These are phyloP conservation scores for Beauveria asiatica DNA, from an alignment of 2,329 filamentous ascomycete species.

Conservation along the genomic window DNA sequence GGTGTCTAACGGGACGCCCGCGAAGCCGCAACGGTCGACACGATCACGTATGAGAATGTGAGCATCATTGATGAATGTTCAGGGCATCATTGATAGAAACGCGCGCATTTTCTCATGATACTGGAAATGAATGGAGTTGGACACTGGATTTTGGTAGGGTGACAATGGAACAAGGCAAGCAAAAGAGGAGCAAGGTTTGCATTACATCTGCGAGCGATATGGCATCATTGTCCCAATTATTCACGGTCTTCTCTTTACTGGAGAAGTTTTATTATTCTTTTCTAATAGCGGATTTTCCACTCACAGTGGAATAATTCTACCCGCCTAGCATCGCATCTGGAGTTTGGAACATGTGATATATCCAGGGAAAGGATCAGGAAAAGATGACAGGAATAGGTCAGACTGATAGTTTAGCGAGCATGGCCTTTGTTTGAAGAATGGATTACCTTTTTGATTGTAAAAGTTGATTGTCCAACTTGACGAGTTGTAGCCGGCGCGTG, in stretches of 20 bases:
- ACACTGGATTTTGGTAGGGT: not conserved
- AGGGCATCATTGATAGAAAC: not conserved
- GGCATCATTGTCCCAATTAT: not conserved
- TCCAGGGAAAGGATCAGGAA: not conserved
- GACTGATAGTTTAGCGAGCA: conserved; percentile 5
- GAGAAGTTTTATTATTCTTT: not conserved
- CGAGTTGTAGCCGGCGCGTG: not conserved
- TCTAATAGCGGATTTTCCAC: not conserved
- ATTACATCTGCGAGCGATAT: not conserved
- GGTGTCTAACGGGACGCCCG: conserved; percentile 27
- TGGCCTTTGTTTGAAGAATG: not conserved
- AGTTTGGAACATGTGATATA: not conserved
- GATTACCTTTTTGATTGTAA: not conserved
- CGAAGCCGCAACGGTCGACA: conserved; percentile 16
- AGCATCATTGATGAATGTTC: not conserved
- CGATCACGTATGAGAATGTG: conserved; percentile 8
- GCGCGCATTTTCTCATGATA: too few relatives aligned
- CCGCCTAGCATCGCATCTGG: not conserved
- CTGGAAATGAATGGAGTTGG: not conserved
- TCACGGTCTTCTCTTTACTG: not conserved
- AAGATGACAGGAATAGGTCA: not conserved
- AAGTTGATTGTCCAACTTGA: too few relatives aligned
- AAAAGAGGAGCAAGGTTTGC: too few relatives aligned
- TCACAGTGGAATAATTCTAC: not conserved
- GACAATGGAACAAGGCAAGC: too few relatives aligned